phyloP scores from a whole-genome alignment of 345 rosid species.

The Angophora floribunda region DNA sequence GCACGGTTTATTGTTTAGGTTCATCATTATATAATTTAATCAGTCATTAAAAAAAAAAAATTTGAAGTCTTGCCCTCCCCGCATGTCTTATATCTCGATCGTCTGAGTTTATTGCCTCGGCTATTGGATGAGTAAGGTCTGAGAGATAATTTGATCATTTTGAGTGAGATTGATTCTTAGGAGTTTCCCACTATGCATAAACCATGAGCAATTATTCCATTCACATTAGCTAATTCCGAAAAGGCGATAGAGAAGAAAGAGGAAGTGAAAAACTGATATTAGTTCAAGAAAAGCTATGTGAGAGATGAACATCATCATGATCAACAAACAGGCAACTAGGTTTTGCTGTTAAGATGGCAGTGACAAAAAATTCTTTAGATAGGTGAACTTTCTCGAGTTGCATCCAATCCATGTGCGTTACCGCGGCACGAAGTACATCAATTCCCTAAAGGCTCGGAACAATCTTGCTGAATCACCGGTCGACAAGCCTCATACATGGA shows the following conservation, averaged over 20 bases:
- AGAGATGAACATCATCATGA: background rate
- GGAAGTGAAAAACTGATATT: background rate
- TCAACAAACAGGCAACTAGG: background rate
- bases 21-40: background rate
- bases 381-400: background rate
- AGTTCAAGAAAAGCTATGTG: background rate
- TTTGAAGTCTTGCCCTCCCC: background rate
- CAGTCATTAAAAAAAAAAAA: background rate
- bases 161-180: background rate
- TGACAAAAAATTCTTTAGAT: background rate
- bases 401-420: background rate
- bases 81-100: background rate
- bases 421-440: background rate
- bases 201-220: background rate
- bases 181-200: background rate
- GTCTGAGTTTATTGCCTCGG: background rate
- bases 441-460: background rate
- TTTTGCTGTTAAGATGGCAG: background rate
- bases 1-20: background rate
- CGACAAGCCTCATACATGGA: background rate
- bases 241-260: background rate
- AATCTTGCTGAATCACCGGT: background rate
- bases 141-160: background rate
- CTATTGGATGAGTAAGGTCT: background rate
- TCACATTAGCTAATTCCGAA: background rate